These are phyloP conservation scores for Rhodotorula toruloides DNA, from an alignment of 768 basidiomycete species.

Conservation along the genomic window DNA sequence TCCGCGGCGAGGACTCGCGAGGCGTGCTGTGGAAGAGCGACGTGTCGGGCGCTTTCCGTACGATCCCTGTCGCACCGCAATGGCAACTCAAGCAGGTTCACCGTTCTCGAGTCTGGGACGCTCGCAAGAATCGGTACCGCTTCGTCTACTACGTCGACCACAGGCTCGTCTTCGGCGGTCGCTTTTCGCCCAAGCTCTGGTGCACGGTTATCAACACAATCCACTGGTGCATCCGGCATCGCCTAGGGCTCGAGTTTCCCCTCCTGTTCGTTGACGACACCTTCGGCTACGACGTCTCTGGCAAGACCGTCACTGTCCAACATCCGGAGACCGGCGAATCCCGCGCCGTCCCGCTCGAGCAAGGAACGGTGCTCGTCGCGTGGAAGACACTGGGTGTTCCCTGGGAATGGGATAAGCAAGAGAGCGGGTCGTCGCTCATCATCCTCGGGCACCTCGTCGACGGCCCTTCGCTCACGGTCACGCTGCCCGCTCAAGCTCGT, in stretches of 20 bases:
- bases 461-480: neutral
- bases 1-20: neutral
- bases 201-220: neutral
- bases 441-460: neutral
- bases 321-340: neutral
- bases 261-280: neutral
- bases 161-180: neutral
- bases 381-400: neutral
- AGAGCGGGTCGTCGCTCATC: neutral
- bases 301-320: neutral
- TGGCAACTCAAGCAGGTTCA: constrained; percentile 4
- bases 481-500: neutral
- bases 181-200: neutral
- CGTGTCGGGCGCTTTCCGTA: neutral
- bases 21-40: neutral
- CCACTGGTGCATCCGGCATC: neutral
- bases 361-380: neutral
- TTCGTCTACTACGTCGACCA: neutral
- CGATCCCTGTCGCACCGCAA: neutral
- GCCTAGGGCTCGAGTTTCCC: neutral
- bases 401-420: neutral
- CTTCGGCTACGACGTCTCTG: neutral
- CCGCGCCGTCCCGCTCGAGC: neutral
- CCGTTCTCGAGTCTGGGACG: neutral
- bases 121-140: neutral